Conservation (phyloP, 306 rosid species). For the Medicago lupulina region DNA sequence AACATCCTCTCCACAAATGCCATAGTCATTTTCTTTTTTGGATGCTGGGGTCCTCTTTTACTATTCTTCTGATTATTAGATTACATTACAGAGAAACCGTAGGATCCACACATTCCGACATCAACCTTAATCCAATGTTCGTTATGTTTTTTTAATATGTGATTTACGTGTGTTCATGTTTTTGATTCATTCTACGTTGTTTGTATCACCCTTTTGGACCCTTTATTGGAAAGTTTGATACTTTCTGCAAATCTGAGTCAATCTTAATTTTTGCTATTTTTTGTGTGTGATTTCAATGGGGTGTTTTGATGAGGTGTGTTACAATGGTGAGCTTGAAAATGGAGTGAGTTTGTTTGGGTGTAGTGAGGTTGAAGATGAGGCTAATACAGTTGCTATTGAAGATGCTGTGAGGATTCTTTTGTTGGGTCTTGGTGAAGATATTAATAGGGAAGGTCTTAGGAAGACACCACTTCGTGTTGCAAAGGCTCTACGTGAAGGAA, state of each 20-base stretch:
- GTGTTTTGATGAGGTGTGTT: slow-evolving; percentile 70
- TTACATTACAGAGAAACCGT: background rate
- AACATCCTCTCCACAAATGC: background rate
- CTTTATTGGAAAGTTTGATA: slow-evolving; percentile 7
- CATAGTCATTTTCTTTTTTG: background rate
- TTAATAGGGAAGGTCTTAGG: slow-evolving; percentile 78
- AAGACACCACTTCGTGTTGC: slow-evolving; percentile 96
- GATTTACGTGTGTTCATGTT: background rate
- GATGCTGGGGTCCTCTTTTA: background rate
- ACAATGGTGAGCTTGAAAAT: slow-evolving; percentile 63
- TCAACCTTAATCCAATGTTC: slow-evolving; percentile 38
- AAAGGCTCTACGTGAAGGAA: slow-evolving; percentile 86
- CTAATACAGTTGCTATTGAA: slow-evolving; percentile 56
- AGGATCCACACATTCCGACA: slow-evolving; percentile 28
- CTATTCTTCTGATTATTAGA: background rate
- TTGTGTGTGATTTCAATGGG: slow-evolving; percentile 58
- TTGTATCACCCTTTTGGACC: slow-evolving; percentile 9
- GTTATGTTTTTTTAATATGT: background rate
- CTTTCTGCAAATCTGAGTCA: slow-evolving; percentile 6
- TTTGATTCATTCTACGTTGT: background rate
- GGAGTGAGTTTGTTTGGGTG: slow-evolving; percentile 53
- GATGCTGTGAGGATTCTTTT: slow-evolving; percentile 81
- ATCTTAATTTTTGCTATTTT: slow-evolving; percentile 1
- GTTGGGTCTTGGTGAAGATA: slow-evolving; percentile 82
- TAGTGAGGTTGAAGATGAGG: slow-evolving; percentile 57